phyloP scores from a whole-genome alignment of 805 yeast genomes.

The Lipomyces japonicus region DNA sequence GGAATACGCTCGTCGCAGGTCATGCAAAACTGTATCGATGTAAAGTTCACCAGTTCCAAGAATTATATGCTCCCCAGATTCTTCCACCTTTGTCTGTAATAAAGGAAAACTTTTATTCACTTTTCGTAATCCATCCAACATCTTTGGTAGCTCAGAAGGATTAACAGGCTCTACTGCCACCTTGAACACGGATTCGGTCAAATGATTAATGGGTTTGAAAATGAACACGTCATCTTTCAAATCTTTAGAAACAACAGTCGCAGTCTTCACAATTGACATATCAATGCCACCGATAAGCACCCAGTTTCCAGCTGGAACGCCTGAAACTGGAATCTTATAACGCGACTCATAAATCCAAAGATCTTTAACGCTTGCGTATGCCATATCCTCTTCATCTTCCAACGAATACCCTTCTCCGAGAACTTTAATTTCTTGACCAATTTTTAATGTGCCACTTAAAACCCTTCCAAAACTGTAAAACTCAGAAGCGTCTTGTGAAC shows the following conservation, averaged over 20 bases:
- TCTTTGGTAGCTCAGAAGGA: constrained; percentile 72
- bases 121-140: constrained; percentile 65
- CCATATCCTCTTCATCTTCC: constrained; percentile 53
- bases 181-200: constrained; percentile 62
- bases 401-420: constrained; percentile 51
- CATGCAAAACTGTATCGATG: constrained; percentile 77
- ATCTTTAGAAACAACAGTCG: constrained; percentile 47
- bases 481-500: constrained; percentile 49
- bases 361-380: constrained; percentile 36
- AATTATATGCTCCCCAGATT: constrained; percentile 80
- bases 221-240: constrained; percentile 34
- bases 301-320: constrained; percentile 61
- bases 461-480: constrained; percentile 61
- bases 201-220: constrained; percentile 45
- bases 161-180: constrained; percentile 77
- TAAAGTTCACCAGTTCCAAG: constrained; percentile 84
- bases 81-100: constrained; percentile 68
- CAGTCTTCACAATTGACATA: constrained; percentile 53
- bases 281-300: constrained; percentile 66
- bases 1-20: constrained; percentile 60
- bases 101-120: constrained; percentile 64
- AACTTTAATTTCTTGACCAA: constrained; percentile 49
- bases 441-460: constrained; percentile 53
- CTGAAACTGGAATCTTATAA: constrained; percentile 54
- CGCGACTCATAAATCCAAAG: constrained; percentile 62